These are phyloP conservation scores for Neoascochyta sp. DNA, from an alignment of 2,329 filamentous ascomycete genomes.

Conservation along the genomic window DNA sequence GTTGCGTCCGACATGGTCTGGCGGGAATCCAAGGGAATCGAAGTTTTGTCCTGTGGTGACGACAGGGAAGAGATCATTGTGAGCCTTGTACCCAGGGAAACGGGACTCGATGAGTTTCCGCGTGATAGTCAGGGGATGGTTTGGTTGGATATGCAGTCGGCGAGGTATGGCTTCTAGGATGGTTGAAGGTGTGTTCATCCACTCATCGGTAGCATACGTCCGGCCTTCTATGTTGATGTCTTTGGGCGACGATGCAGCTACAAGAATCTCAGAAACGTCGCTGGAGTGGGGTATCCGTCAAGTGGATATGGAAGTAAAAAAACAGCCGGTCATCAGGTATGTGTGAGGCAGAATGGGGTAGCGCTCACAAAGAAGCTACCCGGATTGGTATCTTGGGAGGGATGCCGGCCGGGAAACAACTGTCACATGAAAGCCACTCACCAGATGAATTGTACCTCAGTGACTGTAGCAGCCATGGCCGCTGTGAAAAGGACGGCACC, in stretches of 20 bases:
- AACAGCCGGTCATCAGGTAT: no score
- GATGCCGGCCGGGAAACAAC: conserved; percentile 5
- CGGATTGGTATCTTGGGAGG: no score
- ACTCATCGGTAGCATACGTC: conserved; percentile 66
- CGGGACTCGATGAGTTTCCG: conserved; percentile 87
- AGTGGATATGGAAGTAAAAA: not conserved
- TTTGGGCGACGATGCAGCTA: conserved; percentile 17
- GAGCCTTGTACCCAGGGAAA: conserved; percentile 73
- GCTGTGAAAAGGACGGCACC: conserved; percentile 8
- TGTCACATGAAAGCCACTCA: conserved; percentile 34
- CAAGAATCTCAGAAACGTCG: no score
- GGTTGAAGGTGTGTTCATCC: conserved; percentile 78
- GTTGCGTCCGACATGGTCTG: conserved; percentile 81
- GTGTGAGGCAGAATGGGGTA: not conserved
- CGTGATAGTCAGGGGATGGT: conserved; percentile 89
- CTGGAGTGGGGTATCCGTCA: no score
- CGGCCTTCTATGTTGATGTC: conserved; percentile 59
- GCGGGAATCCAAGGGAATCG: conserved; percentile 88
- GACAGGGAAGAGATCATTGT: conserved; percentile 77
- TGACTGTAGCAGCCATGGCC: conserved; percentile 12
- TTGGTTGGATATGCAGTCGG: conserved; percentile 80
- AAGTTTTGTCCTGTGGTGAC: conserved; percentile 88
- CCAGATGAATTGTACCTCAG: conserved; percentile 32
- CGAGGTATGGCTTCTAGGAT: conserved; percentile 73
- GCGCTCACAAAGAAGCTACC: not conserved